Base-by-base conservation (phyloP, 2,329 filamentous ascomycete species). In the Passalora sequoiae region DNA sequence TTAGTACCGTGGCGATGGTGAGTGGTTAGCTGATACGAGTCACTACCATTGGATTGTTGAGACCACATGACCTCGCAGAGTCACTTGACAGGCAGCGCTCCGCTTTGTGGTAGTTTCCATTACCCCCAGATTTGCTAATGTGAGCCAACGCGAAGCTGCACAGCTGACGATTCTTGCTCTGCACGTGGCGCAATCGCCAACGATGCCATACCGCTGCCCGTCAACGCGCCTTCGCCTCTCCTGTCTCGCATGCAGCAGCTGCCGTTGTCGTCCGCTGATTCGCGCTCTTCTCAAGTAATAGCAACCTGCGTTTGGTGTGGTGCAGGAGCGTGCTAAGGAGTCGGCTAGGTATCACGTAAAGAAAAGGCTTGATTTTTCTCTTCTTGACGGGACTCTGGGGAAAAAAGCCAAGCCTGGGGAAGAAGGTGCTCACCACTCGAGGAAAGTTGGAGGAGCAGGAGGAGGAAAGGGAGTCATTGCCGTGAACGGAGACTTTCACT, bases 1-100 rank as follows among this genome's bases (percentile, higher is more conserved):
- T n/a, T n/a, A n/a, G n/a, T n/a, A n/a, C n/a, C n/a, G n/a, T n/a
- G n/a, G n/a, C n/a, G n/a, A n/a, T n/a, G n/a, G n/a, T n/a, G n/a
- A n/a, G n/a, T n/a, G n/a, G n/a, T n/a, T n/a, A n/a, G n/a, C n/a
- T n/a, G n/a, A n/a, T n/a, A n/a, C n/a, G n/a, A n/a, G n/a, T n/a
- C n/a, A n/a, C n/a, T n/a, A n/a, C n/a, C n/a, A n/a, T n/a, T n/a
- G n/a, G n/a, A n/a, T n/a, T n/a, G n/a, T n/a, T n/a, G n/a, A 17
- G 20, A 32, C 15, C 30, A 32, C 15, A 19, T 32, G 30, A 32
- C 30, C 5, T 32, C 20, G 7, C 15, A 6, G 3, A 19, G 30
- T 33, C 30, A 33, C 21, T 19, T 33, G 30, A 33, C 30, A 19
- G 16, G 30, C 28, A 33, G 30, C 30, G n/a, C 30, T 33, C 30